Conservation (phyloP, 2,329 filamentous ascomycete genomes). For the Colletotrichum australisinense region DNA sequence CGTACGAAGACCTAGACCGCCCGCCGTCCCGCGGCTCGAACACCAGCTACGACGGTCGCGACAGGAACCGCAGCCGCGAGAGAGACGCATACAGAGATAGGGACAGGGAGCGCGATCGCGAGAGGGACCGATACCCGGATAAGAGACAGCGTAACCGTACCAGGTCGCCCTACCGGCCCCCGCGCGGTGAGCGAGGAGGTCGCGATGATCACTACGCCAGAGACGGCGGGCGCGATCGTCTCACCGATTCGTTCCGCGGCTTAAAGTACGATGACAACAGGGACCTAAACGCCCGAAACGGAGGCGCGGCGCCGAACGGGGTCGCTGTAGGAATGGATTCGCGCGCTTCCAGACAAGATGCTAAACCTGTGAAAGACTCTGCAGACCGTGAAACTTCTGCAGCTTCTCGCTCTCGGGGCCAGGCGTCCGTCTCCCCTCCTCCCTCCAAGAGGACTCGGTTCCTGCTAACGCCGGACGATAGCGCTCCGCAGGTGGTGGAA, state of each 20-base stretch:
- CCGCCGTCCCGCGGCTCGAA: conserved; percentile 54
- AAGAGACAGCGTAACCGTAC: conserved; percentile 68
- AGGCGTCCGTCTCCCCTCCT: conserved; percentile 40
- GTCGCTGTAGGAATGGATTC: conserved; percentile 68
- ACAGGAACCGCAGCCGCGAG: conserved; percentile 54
- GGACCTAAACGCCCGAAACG: conserved; percentile 63
- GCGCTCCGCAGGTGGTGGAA: conserved; percentile 43
- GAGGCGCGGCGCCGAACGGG: conserved; percentile 71
- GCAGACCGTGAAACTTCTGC: conserved; percentile 45
- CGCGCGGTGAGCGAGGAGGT: conserved; percentile 49
- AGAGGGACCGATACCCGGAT: conserved; percentile 59
- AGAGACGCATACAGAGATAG: conserved; percentile 40
- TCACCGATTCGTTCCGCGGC: conserved; percentile 38
- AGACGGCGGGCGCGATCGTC: conserved; percentile 43
- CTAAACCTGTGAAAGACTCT: conserved; percentile 76
- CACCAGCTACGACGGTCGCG: conserved; percentile 62
- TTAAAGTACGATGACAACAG: conserved; percentile 59
- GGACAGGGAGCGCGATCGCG: conserved; percentile 40
- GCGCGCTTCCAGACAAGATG: conserved; percentile 69
- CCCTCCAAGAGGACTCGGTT: background rate
- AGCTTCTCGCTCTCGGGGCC: conserved; percentile 48
- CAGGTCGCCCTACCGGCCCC: conserved; percentile 58
- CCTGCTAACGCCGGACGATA: conserved; percentile 25
- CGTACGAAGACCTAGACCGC: conserved; percentile 69
- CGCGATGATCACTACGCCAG: conserved; percentile 48